phyloP scores from a whole-genome alignment of 176 grass and related monocot genomes.

The Juncus inflexus region DNA sequence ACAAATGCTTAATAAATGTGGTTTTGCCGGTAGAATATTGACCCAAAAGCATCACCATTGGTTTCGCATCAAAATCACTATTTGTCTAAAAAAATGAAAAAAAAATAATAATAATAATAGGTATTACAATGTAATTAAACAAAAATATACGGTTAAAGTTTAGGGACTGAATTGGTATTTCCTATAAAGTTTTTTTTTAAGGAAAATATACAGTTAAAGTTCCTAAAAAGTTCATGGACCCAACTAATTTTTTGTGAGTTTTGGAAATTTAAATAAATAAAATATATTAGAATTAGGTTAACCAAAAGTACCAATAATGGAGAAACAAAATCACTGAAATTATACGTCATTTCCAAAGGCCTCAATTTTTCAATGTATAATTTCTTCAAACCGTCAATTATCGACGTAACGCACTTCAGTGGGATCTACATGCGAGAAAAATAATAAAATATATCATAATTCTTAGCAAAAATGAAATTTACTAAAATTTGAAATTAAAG shows the following conservation, averaged over 20 bases:
- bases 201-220: too few species aligned
- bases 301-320: conserved; percentile 54
- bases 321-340: conserved; percentile 65
- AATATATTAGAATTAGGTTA: conserved; percentile 1
- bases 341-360: conserved; percentile 75
- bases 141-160: not conserved
- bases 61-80: conserved; percentile 94
- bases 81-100: conserved; percentile 42
- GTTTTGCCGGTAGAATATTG: conserved; percentile 98
- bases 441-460: not conserved
- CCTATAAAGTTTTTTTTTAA: too few species aligned
- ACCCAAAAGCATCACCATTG: conserved; percentile 95
- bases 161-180: too few species aligned
- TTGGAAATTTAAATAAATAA: not conserved
- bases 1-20: conserved; percentile 93
- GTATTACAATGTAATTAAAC: conserved; percentile 7
- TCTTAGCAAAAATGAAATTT: not conserved
- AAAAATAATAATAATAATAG: not conserved
- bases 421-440: conserved; percentile 41
- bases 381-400: conserved; percentile 90
- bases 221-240: not conserved
- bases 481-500: not conserved
- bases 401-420: conserved; percentile 80
- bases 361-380: conserved; percentile 80
- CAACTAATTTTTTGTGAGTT: conserved; percentile 2